Base-by-base conservation (phyloP, 2,329 filamentous ascomycete species). In the Talaromyces albobiverticillius region DNA sequence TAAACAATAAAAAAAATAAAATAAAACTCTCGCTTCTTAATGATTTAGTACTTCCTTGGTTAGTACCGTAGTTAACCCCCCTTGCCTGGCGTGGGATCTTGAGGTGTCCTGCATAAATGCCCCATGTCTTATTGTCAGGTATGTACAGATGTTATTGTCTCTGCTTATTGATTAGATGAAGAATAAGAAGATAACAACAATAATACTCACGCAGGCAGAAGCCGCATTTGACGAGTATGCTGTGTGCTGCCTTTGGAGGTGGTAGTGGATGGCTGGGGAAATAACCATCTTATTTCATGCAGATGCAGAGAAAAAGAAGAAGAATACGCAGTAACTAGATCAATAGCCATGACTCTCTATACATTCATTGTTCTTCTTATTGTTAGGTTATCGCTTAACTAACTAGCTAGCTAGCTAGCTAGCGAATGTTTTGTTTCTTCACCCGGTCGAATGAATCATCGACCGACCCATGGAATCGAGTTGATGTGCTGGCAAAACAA, bases 401-500 rank as follows among this genome's bases (percentile, higher is more conserved):
- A 38, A 11, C 16, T 22, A 40, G 3, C 36, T 22, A 40, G 16
- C 36, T n/a, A n/a, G n/a, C n/a, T n/a, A n/a, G n/a, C n/a, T n/a
- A 10, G 26, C 53, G 51, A 32, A 55, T 55, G 48, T 51, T 60
- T 53, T 34, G 18, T 18, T 22, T 46, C 32, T 47, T 40, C 36
- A 36, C 26, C 36, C 22, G n/a, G 36, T 20, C 26, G 14, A 42
- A 40, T n/a, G n/a, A n/a, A n/a, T n/a, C n/a, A n/a, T 40, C 18
- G 4, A 40, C n/a, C 18, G 36, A 40, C 20, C 42, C 42, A 26
- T 45, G 42, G 42, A 51, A 26, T 46, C 57, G 60, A 57, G 45
- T 59, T 62, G 66, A 65, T 68, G 66, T 62, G 65, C 65, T 69
- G 66, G 65, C 66, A 68, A 59, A 60, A 36, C 60, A 64, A 48